Evolutionary conservation across 1,284 basidiomycete species (phyloP).

Genomic region (Leucoagaricus sp.): DNA sequence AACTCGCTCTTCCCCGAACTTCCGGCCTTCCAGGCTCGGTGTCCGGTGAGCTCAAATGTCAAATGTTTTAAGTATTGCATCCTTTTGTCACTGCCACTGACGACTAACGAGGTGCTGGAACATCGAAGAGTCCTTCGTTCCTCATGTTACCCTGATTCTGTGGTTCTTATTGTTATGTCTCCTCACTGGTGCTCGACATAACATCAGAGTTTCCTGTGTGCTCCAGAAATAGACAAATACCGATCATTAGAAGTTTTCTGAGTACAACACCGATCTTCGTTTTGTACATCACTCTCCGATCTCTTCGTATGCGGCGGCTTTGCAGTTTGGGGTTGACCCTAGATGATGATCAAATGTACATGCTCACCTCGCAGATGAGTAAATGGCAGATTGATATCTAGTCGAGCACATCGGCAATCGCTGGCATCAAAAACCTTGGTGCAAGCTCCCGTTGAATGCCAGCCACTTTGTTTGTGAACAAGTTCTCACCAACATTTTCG

Average conservation of each 20-base stretch:
- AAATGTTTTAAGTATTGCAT: too few relatives aligned
- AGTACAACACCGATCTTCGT: background rate
- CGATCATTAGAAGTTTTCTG: background rate
- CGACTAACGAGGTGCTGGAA: too few relatives aligned
- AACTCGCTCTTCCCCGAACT: background rate
- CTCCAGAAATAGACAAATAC: background rate
- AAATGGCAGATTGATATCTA: background rate
- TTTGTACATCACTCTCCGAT: conserved; percentile 2
- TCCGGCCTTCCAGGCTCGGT: background rate
- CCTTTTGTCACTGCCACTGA: too few relatives aligned
- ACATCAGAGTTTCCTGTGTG: too few relatives aligned
- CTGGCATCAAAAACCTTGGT: background rate
- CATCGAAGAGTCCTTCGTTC: too few relatives aligned
- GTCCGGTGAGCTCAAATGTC: background rate
- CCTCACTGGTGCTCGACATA: too few relatives aligned
- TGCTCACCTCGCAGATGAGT: background rate
- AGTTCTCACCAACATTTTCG: too few relatives aligned
- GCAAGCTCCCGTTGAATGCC: too few relatives aligned
- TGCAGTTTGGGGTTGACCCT: background rate
- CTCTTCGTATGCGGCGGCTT: background rate
- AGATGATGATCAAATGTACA: background rate
- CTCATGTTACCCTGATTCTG: too few relatives aligned
- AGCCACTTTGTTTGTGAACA: too few relatives aligned
- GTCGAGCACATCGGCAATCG: background rate
- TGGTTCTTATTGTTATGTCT: too few relatives aligned